Percentiles rank a stretch among this genome's conserved stretches.
These are phyloP conservation scores for Arthrobotrys sinensis DNA, from an alignment of 2,329 filamentous ascomycete genomes.

Conservation along the genomic window DNA sequence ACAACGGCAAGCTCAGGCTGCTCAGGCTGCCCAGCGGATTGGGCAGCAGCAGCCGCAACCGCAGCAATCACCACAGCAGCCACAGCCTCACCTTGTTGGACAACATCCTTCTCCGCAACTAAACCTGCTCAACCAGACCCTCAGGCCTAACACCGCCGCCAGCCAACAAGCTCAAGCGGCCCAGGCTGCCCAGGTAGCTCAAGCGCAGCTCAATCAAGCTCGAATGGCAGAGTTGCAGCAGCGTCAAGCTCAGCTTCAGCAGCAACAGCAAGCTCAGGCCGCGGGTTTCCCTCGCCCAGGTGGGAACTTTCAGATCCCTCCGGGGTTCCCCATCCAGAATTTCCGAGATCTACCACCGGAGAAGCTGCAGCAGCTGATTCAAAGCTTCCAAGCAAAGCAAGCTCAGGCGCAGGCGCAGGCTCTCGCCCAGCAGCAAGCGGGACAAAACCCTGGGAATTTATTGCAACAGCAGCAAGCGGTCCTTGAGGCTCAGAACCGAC, in stretches of 20 bases:
- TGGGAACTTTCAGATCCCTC: constrained; percentile 36
- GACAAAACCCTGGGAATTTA: constrained; percentile 29
- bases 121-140: constrained; percentile 54
- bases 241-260: constrained; percentile 36
- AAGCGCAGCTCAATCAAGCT: constrained; percentile 49
- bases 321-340: constrained; percentile 50
- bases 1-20: constrained; percentile 30
- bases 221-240: constrained; percentile 42
- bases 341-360: constrained; percentile 47
- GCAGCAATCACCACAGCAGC: constrained; percentile 13
- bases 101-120: constrained; percentile 48
- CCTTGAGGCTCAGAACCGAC: constrained; percentile 40
- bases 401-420: constrained; percentile 13
- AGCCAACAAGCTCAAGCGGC: constrained; percentile 44
- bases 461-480: constrained; percentile 51
- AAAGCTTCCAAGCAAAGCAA: constrained; percentile 36
- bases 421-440: constrained; percentile 36
- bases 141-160: constrained; percentile 32
- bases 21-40: constrained; percentile 27
- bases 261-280: constrained; percentile 28
- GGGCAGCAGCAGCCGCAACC: constrained; percentile 23
- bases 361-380: constrained; percentile 48
- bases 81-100: constrained; percentile 33
- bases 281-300: constrained; percentile 14
- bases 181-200: constrained; percentile 12